Evolutionary conservation across 2,329 filamentous ascomycete species (phyloP).

Genomic region (Paecilomyces niveus): DNA sequence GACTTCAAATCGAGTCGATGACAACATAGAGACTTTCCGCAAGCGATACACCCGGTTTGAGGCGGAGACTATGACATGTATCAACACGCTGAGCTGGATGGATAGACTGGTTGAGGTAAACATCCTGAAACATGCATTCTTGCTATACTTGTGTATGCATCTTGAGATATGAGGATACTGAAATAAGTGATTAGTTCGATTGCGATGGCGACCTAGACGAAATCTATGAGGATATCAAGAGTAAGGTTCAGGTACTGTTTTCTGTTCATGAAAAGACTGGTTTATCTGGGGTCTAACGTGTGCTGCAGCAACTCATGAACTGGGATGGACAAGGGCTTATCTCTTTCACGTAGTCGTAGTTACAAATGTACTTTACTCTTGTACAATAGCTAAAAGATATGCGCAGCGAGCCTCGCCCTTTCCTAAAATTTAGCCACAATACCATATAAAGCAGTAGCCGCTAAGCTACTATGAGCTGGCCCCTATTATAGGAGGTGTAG

Average conservation of each 20-base stretch:
- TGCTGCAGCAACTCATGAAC: neutral
- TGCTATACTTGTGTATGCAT: neutral
- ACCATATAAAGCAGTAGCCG: no score
- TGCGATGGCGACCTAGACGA: neutral
- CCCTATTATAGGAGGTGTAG: no score
- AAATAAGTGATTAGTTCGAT: neutral
- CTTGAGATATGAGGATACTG: neutral
- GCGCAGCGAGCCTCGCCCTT: no score
- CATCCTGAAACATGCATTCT: neutral
- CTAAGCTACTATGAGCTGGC: no score
- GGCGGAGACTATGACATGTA: neutral
- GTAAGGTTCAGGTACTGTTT: neutral
- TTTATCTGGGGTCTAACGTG: neutral
- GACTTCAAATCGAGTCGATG: neutral
- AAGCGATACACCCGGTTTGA: neutral
- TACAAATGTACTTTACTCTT: neutral
- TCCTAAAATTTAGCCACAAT: no score
- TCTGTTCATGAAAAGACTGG: neutral
- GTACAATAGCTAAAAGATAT: neutral
- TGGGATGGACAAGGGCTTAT: neutral
- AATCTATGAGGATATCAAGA: neutral
- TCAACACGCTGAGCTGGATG: neutral
- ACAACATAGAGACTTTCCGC: neutral
- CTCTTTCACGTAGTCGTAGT: neutral
- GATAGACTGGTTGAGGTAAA: neutral